A percentile compares a stretch with the other conserved stretches of the same genome.
phyloP scores from a whole-genome alignment of 345 rosid species.

The Toxicodendron radicans region DNA sequence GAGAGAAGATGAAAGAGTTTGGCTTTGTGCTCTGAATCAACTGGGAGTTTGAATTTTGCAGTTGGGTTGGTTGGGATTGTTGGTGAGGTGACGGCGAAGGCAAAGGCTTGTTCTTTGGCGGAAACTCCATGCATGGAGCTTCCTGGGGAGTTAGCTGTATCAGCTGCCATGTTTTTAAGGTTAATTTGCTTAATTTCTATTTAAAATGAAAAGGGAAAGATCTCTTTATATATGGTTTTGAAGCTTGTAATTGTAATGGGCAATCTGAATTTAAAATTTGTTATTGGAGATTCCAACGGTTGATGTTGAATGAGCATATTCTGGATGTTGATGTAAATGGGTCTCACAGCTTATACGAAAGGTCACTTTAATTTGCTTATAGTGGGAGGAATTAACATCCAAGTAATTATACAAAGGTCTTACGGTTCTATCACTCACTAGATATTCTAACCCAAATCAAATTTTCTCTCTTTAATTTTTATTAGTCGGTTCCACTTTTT shows the following conservation, averaged over 20 bases:
- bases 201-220: too few species aligned
- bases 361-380: neutral
- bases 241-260: neutral
- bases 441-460: too few species aligned
- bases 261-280: neutral
- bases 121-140: slow-evolving; percentile 85
- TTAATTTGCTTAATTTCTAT: neutral
- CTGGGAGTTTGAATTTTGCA: slow-evolving; percentile 61
- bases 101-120: slow-evolving; percentile 60
- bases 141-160: slow-evolving; percentile 58
- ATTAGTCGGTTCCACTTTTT: too few species aligned
- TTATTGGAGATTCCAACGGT: neutral
- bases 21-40: slow-evolving; percentile 88
- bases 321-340: neutral
- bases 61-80: slow-evolving; percentile 57
- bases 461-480: too few species aligned
- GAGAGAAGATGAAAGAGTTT: slow-evolving; percentile 68
- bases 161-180: slow-evolving; percentile 31
- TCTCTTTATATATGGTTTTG: neutral
- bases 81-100: slow-evolving; percentile 60
- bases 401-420: too few species aligned
- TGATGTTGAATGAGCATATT: neutral
- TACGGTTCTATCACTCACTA: too few species aligned
- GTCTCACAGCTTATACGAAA: slow-evolving; percentile 1
- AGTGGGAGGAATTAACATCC: too few species aligned